A percentile compares a stretch with the other conserved stretches of the same genome.
These are phyloP conservation scores for Entomortierella parvispora DNA, from an alignment of 192 early-diverging fungal genomes.

Conservation along the genomic window DNA sequence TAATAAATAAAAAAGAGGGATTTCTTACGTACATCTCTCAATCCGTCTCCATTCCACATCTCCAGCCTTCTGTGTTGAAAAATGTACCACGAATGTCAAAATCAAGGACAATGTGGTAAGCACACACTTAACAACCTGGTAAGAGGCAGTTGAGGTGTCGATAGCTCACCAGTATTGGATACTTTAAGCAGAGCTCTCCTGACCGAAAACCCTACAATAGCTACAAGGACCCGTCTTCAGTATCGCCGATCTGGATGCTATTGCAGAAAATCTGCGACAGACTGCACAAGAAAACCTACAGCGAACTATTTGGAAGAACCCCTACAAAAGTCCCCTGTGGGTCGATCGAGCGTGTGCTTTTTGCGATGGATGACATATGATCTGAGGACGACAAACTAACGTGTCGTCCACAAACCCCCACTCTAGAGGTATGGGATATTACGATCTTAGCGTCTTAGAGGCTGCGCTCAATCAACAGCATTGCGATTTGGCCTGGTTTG, in stretches of 20 bases:
- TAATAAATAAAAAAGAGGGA: not conserved
- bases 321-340: slow-evolving; percentile 48
- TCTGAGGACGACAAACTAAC: no score
- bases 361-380: no score
- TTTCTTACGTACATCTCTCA: slow-evolving; percentile 8
- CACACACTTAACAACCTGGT: slow-evolving; percentile 51
- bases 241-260: slow-evolving; percentile 41
- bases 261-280: slow-evolving; percentile 40
- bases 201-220: slow-evolving; percentile 1
- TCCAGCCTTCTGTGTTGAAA: not conserved
- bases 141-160: not conserved
- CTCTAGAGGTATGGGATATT: slow-evolving; percentile 43
- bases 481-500: slow-evolving; percentile 44
- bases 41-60: slow-evolving; percentile 18
- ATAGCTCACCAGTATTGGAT: no score
- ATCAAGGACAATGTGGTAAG: slow-evolving; percentile 52
- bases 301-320: slow-evolving; percentile 45
- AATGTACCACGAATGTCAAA: slow-evolving; percentile 44
- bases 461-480: slow-evolving; percentile 39
- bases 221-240: slow-evolving; percentile 40
- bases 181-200: no score
- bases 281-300: slow-evolving; percentile 39
- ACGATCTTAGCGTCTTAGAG: slow-evolving; percentile 46
- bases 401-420: not conserved
- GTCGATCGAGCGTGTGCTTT: not conserved